phyloP scores from a whole-genome alignment of 2,329 filamentous ascomycete species.

The Diaporthe citrichinensis region DNA sequence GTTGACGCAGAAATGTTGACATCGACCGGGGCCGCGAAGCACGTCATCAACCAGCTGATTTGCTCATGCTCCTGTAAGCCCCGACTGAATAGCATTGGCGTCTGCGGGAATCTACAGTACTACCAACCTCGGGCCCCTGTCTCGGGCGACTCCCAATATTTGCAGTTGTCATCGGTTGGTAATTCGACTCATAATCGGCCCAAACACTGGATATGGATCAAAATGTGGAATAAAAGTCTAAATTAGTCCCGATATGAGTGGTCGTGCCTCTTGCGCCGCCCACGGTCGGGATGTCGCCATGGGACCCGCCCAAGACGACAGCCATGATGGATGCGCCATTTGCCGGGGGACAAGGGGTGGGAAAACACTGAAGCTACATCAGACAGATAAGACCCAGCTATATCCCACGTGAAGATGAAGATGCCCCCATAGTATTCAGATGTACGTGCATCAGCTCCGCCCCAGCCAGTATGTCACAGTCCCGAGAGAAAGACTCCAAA shows the following conservation, averaged over 20 bases:
- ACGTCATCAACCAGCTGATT: background rate
- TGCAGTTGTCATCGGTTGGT: background rate
- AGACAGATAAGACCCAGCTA: background rate
- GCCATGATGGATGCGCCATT: background rate
- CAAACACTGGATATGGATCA: background rate
- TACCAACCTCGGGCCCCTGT: too few species aligned
- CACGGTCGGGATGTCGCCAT: conserved; percentile 10
- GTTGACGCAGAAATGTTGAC: rapidly evolving
- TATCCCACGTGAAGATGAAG: background rate
- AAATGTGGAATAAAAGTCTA: background rate
- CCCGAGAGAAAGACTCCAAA: background rate
- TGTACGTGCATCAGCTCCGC: background rate
- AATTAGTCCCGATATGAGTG: background rate
- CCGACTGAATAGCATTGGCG: background rate
- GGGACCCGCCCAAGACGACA: conserved; percentile 24
- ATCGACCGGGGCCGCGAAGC: background rate
- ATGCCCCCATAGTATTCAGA: background rate
- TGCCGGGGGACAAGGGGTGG: background rate
- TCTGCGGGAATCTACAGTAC: background rate
- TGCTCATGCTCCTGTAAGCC: background rate
- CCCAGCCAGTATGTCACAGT: background rate
- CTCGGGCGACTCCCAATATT: background rate
- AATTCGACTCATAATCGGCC: background rate
- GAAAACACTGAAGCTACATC: background rate
- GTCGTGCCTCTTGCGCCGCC: background rate